Conservation (phyloP, 345 rosid species). For the Leavenworthia alabamica region DNA sequence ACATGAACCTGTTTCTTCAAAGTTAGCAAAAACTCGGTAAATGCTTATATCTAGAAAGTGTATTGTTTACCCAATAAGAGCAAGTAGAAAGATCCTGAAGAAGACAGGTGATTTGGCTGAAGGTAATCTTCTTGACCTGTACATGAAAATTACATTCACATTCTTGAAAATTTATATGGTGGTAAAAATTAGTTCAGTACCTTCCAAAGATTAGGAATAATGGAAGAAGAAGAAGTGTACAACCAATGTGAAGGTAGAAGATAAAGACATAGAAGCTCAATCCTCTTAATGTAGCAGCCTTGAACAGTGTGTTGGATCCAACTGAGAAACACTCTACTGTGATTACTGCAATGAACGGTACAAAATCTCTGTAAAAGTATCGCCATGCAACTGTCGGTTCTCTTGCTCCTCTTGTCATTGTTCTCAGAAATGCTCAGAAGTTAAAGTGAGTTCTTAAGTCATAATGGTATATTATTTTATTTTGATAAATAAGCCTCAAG, state of each 20-base stretch:
- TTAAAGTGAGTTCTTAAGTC: not conserved
- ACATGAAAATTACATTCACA: not conserved
- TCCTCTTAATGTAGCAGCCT: constrained; percentile 34
- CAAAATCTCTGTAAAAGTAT: not conserved
- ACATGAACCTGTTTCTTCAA: constrained; percentile 16
- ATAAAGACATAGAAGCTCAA: constrained; percentile 35
- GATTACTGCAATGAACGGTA: constrained; percentile 34
- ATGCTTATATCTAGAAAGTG: not conserved
- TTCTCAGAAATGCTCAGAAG: not conserved
- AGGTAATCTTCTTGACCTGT: constrained; percentile 15
- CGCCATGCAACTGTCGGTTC: not conserved
- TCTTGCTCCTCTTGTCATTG: not conserved
- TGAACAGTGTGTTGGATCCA: constrained; percentile 31
- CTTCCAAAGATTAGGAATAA: constrained; percentile 6
- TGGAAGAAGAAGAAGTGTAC: constrained; percentile 28
- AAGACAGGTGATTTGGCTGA: constrained; percentile 20
- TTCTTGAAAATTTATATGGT: not conserved
- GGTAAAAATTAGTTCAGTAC: not conserved
- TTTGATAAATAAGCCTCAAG: no score
- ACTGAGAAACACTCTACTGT: constrained; percentile 20
- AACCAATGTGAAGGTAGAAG: constrained; percentile 21
- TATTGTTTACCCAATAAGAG: constrained; percentile 13
- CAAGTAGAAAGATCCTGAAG: constrained; percentile 24
- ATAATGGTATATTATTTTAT: no score
- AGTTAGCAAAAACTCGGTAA: not conserved